These are phyloP conservation scores for Lithospermum erythrorhizon DNA, from an alignment of 257 asterid genomes.

Conservation along the genomic window DNA sequence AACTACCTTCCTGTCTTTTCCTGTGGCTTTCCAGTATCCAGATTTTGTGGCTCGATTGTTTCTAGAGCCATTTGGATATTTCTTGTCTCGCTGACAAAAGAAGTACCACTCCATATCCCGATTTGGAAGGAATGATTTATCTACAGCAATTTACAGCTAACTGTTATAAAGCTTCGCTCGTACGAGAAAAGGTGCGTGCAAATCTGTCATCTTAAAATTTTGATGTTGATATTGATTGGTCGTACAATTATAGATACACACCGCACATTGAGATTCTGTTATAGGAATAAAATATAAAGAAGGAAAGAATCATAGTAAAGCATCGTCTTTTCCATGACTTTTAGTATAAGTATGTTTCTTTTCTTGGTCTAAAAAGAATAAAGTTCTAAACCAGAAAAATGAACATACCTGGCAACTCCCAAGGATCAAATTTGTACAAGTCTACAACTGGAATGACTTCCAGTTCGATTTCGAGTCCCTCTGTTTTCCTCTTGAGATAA, in stretches of 20 bases:
- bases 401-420: constrained; percentile 44
- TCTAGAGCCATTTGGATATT: constrained; percentile 43
- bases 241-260: not conserved
- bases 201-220: too few species aligned
- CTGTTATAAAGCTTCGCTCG: not conserved
- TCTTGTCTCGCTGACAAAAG: constrained; percentile 40
- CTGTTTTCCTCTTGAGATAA: constrained; percentile 37
- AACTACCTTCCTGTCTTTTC: constrained; percentile 34
- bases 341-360: not conserved
- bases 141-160: constrained; percentile 15
- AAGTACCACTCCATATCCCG: constrained; percentile 51
- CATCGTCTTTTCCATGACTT: constrained; percentile 8
- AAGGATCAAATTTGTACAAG: constrained; percentile 41
- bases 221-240: not conserved
- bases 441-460: constrained; percentile 42
- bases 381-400: not conserved
- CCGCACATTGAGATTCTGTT: not conserved
- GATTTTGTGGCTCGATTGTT: constrained; percentile 42
- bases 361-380: not conserved
- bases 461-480: constrained; percentile 42
- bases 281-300: constrained; percentile 10
- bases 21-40: constrained; percentile 54
- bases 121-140: constrained; percentile 41
- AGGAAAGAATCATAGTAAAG: constrained; percentile 15
- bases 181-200: not conserved